Conservation (phyloP, 2,329 filamentous ascomycete species). For the Calonectria pseudoreteaudii region DNA sequence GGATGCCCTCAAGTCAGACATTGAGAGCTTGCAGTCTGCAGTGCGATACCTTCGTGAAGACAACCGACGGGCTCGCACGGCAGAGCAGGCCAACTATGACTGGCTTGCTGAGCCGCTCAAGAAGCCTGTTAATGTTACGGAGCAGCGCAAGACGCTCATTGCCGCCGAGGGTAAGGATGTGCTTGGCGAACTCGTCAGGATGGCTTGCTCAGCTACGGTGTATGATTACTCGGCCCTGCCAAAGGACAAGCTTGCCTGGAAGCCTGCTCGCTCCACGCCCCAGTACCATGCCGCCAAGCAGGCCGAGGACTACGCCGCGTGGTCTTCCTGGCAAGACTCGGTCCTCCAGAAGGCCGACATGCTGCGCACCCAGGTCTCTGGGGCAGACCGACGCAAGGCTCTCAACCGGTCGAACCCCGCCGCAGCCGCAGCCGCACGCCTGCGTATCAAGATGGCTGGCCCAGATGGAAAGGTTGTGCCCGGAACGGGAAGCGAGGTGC, state of each 20-base stretch:
- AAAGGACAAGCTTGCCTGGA: slow-evolving; percentile 73
- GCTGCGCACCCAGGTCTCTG: slow-evolving; percentile 38
- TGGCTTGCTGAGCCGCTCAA: slow-evolving; percentile 73
- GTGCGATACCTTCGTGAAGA: slow-evolving; percentile 77
- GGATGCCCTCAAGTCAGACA: slow-evolving; percentile 77
- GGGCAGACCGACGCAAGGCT: slow-evolving; percentile 40
- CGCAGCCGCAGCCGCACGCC: slow-evolving; percentile 55
- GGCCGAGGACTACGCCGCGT: slow-evolving; percentile 73
- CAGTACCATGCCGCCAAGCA: slow-evolving; percentile 75
- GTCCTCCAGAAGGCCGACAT: slow-evolving; percentile 66
- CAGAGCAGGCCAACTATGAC: slow-evolving; percentile 66
- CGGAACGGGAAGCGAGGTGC: slow-evolving; percentile 55
- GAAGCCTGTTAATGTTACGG: slow-evolving; percentile 55
- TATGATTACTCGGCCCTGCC: slow-evolving; percentile 71
- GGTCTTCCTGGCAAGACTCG: slow-evolving; percentile 68
- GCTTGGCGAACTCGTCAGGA: slow-evolving; percentile 72
- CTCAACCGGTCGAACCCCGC: slow-evolving; percentile 30
- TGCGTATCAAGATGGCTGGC: slow-evolving; percentile 64
- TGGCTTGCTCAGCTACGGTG: slow-evolving; percentile 67
- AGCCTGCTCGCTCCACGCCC: slow-evolving; percentile 71
- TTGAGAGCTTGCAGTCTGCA: slow-evolving; percentile 72
- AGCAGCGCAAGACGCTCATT: slow-evolving; percentile 64
- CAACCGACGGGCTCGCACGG: slow-evolving; percentile 70
- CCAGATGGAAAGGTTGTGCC: slow-evolving; percentile 57
- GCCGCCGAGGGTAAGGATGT: slow-evolving; percentile 72